phyloP scores from a whole-genome alignment of 257 asterid species.

The Lycium ferocissimum region DNA sequence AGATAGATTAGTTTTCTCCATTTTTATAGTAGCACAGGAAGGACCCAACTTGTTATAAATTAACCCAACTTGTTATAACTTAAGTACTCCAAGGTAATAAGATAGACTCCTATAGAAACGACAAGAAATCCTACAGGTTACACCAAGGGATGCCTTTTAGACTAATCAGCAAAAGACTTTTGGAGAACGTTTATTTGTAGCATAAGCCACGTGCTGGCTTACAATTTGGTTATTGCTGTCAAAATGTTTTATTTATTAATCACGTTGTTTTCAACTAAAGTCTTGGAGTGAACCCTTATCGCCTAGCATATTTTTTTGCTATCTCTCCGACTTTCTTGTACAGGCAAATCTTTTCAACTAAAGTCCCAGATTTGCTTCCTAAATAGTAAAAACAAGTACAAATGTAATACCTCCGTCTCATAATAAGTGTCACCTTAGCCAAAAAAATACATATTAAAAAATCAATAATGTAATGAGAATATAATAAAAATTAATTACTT shows the following conservation, averaged over 20 bases:
- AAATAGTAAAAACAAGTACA: not conserved
- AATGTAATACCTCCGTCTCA: not conserved
- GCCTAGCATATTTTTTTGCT: not conserved
- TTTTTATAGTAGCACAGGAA: not conserved
- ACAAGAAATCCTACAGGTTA: not conserved
- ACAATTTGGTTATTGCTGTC: not conserved
- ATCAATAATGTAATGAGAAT: too few relatives aligned
- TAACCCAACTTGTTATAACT: not conserved
- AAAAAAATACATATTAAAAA: too few relatives aligned
- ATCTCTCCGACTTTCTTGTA: not conserved
- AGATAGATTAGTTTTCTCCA: not conserved
- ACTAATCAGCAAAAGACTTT: not conserved
- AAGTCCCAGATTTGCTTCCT: not conserved
- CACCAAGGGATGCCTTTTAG: not conserved
- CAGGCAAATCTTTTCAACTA: not conserved
- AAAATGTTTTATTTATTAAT: not conserved
- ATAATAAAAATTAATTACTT: too few relatives aligned
- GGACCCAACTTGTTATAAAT: not conserved
- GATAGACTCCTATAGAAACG: too few relatives aligned
- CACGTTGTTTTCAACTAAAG: slow-evolving; percentile 8
- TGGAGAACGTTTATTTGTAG: not conserved
- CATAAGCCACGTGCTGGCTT: not conserved
- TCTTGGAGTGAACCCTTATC: not conserved
- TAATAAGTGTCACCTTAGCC: too few relatives aligned
- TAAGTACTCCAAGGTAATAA: not conserved